Evolutionary conservation across 345 rosid species (phyloP).

Genomic region (Boechera retrofracta): DNA sequence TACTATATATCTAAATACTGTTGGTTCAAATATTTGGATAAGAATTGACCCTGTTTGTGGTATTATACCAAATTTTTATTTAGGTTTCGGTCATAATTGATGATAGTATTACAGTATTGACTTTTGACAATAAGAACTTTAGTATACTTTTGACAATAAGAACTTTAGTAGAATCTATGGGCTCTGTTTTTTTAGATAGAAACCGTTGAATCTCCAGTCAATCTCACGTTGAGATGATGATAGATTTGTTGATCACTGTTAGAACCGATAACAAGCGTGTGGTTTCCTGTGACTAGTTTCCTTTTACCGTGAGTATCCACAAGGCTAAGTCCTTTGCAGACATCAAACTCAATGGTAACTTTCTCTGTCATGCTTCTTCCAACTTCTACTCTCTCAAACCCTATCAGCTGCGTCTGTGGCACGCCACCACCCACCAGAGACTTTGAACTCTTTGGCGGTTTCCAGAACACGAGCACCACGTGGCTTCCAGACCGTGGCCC

Average conservation of each 20-base stretch:
- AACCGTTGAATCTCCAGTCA: constrained; percentile 42
- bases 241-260: constrained; percentile 47
- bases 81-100: constrained; percentile 25
- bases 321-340: constrained; percentile 56
- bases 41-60: constrained; percentile 31
- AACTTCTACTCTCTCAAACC: constrained; percentile 60
- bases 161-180: constrained; percentile 24
- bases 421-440: constrained; percentile 42
- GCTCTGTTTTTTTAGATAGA: constrained; percentile 25
- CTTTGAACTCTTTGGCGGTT: constrained; percentile 46
- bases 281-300: constrained; percentile 51
- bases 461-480: constrained; percentile 66
- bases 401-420: constrained; percentile 55
- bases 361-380: constrained; percentile 48
- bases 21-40: constrained; percentile 34
- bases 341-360: constrained; percentile 50
- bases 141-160: neutral
- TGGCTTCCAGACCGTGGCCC: constrained; percentile 55
- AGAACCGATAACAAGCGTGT: constrained; percentile 55
- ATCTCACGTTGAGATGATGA: constrained; percentile 48
- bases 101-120: constrained; percentile 45
- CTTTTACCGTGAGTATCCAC: constrained; percentile 60
- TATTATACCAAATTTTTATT: constrained; percentile 35
- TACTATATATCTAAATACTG: neutral
- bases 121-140: constrained; percentile 35